Conservation (phyloP, 73 alveolate genomes). For the Paraurostyla sp. region DNA sequence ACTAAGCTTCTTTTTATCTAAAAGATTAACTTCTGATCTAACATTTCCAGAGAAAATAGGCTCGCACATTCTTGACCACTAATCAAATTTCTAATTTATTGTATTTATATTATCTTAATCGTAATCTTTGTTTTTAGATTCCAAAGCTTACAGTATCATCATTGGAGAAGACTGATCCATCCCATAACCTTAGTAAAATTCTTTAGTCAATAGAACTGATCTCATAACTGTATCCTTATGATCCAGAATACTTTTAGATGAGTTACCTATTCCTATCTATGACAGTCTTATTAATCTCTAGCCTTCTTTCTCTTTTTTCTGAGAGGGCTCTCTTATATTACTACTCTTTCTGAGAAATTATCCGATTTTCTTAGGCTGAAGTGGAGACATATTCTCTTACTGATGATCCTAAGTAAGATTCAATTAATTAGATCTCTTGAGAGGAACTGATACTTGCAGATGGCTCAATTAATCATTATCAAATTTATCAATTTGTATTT, state of each 20-base stretch:
- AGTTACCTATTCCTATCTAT: too few relatives aligned
- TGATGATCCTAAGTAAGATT: too few relatives aligned
- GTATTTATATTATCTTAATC: neutral
- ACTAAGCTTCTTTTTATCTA: conserved; percentile 9
- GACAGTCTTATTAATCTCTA: too few relatives aligned
- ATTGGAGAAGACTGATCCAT: neutral
- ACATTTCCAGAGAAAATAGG: conserved; percentile 48
- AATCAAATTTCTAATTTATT: neutral
- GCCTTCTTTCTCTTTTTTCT: neutral
- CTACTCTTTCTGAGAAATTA: conserved; percentile 9
- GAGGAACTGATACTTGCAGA: too few relatives aligned
- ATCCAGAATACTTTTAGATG: neutral
- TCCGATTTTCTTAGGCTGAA: conserved; percentile 19
- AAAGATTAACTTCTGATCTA: conserved; percentile 19
- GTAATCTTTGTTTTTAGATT: neutral
- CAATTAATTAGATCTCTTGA: too few relatives aligned
- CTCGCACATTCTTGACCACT: conserved; percentile 31
- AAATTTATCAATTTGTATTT: neutral
- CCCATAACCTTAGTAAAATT: neutral
- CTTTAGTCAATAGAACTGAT: conserved; percentile 45
- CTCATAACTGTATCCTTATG: neutral
- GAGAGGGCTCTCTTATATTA: conserved; percentile 16
- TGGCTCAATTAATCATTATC: neutral
- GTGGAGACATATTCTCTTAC: neutral
- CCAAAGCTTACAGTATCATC: neutral